Conservation (phyloP, 495 filamentous ascomycete species). For the Niebla homalea region DNA sequence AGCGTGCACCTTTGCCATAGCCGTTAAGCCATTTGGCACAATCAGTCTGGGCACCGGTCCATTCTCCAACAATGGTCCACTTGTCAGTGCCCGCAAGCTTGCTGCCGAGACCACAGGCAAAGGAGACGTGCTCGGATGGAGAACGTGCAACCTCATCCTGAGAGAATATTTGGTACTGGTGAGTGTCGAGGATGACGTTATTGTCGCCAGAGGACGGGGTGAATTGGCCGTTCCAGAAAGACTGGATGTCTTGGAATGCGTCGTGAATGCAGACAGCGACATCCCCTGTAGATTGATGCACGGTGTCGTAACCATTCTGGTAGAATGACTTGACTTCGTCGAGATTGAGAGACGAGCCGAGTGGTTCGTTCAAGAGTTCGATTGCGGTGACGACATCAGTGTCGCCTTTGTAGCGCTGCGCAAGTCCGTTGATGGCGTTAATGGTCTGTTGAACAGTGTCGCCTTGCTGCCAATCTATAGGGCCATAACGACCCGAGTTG, state of each 20-base stretch:
- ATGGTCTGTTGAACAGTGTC: constrained; percentile 44
- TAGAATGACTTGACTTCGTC: constrained; percentile 47
- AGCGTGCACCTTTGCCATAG: constrained; percentile 44
- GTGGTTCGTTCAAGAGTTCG: constrained; percentile 62
- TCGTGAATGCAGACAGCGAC: constrained; percentile 54
- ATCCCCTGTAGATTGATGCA: constrained; percentile 36
- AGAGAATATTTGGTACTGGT: constrained; percentile 59
- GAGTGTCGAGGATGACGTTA: constrained; percentile 55
- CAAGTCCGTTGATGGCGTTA: constrained; percentile 42
- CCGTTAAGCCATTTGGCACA: constrained; percentile 47
- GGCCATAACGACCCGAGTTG: constrained; percentile 55
- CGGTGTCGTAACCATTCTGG: constrained; percentile 43
- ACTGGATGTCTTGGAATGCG: constrained; percentile 46
- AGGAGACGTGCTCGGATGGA: constrained; percentile 34
- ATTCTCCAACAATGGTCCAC: constrained; percentile 60
- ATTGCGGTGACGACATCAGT: constrained; percentile 56
- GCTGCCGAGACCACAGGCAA: constrained; percentile 36
- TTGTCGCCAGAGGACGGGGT: constrained; percentile 35
- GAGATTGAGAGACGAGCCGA: constrained; percentile 36
- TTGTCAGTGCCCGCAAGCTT: constrained; percentile 47
- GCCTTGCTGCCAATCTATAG: constrained; percentile 49
- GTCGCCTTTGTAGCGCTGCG: constrained; percentile 44
- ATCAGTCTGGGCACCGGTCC: constrained; percentile 44
- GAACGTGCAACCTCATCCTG: constrained; percentile 37
- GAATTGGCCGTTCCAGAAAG: constrained; percentile 59